These are phyloP conservation scores for Rubus parviflorus DNA, from an alignment of 306 rosid species.

Conservation along the genomic window DNA sequence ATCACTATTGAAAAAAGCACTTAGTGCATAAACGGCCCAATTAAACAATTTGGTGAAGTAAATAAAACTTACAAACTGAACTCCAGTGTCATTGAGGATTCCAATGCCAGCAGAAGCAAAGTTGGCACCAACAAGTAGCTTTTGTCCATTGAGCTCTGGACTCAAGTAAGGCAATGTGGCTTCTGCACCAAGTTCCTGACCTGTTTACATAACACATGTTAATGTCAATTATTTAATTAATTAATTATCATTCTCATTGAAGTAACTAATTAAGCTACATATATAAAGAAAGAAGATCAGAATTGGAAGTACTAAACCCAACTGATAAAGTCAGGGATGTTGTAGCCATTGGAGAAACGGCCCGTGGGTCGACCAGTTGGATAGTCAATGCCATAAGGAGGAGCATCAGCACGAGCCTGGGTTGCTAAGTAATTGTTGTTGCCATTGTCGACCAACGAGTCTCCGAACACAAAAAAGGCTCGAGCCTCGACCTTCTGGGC, in stretches of 20 bases:
- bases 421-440: constrained; percentile 84
- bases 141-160: constrained; percentile 57
- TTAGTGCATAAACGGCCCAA: neutral
- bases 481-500: constrained; percentile 33
- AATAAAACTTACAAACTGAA: constrained; percentile 58
- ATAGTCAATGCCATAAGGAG: constrained; percentile 82
- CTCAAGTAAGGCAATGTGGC: constrained; percentile 64
- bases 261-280: neutral
- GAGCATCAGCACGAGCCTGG: constrained; percentile 75
- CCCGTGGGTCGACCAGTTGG: constrained; percentile 74
- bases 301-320: neutral
- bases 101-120: constrained; percentile 96
- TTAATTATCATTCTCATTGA: neutral
- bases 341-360: constrained; percentile 90
- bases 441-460: constrained; percentile 87
- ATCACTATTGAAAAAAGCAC: neutral
- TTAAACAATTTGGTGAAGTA: neutral
- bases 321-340: constrained; percentile 85
- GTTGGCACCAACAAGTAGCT: constrained; percentile 78
- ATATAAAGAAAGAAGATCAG: neutral
- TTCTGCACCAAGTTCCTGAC: constrained; percentile 61
- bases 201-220: constrained; percentile 29
- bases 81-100: constrained; percentile 84
- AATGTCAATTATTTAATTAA: too few species aligned
- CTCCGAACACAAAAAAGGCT: constrained; percentile 86